These are phyloP conservation scores for Saposhnikovia divaricata DNA, from an alignment of 129 eudicot species.

Conservation along the genomic window DNA sequence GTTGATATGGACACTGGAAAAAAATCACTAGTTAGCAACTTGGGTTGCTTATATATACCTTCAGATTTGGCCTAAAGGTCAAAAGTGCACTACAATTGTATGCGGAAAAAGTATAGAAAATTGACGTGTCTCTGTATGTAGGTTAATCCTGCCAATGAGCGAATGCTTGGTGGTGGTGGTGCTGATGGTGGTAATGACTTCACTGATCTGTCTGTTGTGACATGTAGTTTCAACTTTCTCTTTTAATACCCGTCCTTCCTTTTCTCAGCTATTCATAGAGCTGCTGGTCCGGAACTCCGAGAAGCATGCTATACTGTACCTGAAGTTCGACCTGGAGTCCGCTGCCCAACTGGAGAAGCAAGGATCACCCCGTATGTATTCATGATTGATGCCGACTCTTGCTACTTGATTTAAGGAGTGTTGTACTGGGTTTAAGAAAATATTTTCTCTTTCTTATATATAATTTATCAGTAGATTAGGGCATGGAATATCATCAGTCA, in stretches of 20 bases:
- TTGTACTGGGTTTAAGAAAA: background rate
- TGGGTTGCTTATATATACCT: background rate
- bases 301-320: conserved; percentile 76
- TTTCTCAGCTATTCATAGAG: conserved; percentile 75
- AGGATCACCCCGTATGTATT: conserved; percentile 77
- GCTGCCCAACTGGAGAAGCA: conserved; percentile 99
- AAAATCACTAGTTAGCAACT: background rate
- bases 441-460: background rate
- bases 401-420: background rate
- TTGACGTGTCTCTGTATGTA: conserved; percentile 9
- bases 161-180: conserved; percentile 99
- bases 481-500: background rate
- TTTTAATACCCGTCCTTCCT: conserved; percentile 5
- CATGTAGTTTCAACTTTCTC: background rate
- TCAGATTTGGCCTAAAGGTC: background rate
- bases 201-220: background rate
- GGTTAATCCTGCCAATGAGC: conserved; percentile 97
- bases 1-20: background rate
- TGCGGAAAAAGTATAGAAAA: background rate
- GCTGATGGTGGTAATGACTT: conserved; percentile 85
- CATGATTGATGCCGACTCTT: background rate
- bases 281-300: conserved; percentile 88
- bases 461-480: background rate
- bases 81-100: background rate
- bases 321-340: conserved; percentile 80